A percentile compares a stretch with the other conserved stretches of the same genome.
phyloP scores from a whole-genome alignment of 1,284 basidiomycete genomes.

The Chalciporus piperatoides region DNA sequence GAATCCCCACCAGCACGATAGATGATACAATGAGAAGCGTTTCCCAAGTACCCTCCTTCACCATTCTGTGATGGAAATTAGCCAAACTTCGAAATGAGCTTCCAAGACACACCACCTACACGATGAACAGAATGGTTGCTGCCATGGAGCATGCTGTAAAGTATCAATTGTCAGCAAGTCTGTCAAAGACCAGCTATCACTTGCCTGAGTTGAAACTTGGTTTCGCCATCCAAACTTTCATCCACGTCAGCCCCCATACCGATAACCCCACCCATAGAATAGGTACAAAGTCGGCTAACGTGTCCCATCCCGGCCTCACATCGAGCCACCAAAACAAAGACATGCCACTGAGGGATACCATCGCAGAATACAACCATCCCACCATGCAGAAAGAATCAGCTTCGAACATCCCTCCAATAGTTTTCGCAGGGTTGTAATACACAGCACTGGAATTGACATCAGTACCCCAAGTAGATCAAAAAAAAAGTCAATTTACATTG shows the following conservation, averaged over 20 bases:
- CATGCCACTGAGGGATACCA: constrained; percentile 77
- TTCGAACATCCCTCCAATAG: constrained; percentile 87
- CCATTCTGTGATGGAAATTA: constrained; percentile 48
- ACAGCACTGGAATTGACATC: constrained; percentile 49
- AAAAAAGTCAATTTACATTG: constrained; percentile 52
- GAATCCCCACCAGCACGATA: constrained; percentile 75
- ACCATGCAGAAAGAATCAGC: constrained; percentile 76
- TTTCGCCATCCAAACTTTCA: constrained; percentile 87
- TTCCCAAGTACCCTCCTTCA: constrained; percentile 85
- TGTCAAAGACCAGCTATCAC: constrained; percentile 15
- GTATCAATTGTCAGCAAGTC: not conserved
- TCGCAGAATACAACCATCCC: constrained; percentile 67
- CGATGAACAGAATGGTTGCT: constrained; percentile 80
- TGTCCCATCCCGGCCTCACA: constrained; percentile 59
- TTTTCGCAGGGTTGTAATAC: constrained; percentile 84
- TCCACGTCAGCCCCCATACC: constrained; percentile 81
- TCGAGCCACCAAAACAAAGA: constrained; percentile 78
- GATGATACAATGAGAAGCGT: constrained; percentile 72
- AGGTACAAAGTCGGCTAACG: constrained; percentile 64
- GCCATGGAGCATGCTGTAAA: constrained; percentile 83
- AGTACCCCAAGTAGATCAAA: constrained; percentile 5
- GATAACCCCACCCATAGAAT: constrained; percentile 80
- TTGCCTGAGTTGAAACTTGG: constrained; percentile 89
- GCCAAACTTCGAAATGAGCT: not conserved
- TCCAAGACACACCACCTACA: constrained; percentile 46